A percentile compares a stretch with the other conserved stretches of the same genome.
phyloP scores from a whole-genome alignment of 169 alveolate species.

The Eimeria nieschulzi region DNA sequence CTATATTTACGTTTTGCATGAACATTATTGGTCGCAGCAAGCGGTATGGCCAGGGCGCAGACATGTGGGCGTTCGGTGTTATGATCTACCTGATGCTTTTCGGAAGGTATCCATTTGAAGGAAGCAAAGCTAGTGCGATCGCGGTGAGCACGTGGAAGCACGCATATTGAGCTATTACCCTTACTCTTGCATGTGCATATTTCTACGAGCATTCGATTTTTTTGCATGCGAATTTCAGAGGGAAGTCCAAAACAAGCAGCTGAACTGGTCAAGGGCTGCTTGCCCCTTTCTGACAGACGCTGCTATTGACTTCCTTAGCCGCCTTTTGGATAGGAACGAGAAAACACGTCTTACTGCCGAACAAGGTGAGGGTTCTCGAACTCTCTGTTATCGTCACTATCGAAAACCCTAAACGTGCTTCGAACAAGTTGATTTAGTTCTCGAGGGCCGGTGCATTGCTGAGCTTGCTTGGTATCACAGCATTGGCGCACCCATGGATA shows the following conservation, averaged over 20 bases:
- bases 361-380: constrained; percentile 42
- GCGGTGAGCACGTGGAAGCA: constrained; percentile 68
- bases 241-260: constrained; percentile 72
- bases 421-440: neutral
- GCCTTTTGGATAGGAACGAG: constrained; percentile 67
- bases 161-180: too few relatives aligned
- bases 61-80: constrained; percentile 85
- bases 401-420: neutral
- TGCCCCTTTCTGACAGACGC: constrained; percentile 67
- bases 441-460: neutral
- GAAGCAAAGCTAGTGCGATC: constrained; percentile 79
- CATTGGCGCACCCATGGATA: constrained; percentile 74
- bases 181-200: neutral
- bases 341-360: constrained; percentile 72
- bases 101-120: constrained; percentile 84
- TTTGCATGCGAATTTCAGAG: constrained; percentile 32
- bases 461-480: constrained; percentile 20
- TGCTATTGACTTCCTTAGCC: constrained; percentile 72
- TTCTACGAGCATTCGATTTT: neutral
- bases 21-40: constrained; percentile 58
- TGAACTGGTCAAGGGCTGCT: constrained; percentile 72
- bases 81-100: constrained; percentile 81
- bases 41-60: constrained; percentile 78
- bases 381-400: neutral
- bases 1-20: neutral